Conservation (phyloP, 129 eudicot genomes). For the Flaveria sonorensis region DNA sequence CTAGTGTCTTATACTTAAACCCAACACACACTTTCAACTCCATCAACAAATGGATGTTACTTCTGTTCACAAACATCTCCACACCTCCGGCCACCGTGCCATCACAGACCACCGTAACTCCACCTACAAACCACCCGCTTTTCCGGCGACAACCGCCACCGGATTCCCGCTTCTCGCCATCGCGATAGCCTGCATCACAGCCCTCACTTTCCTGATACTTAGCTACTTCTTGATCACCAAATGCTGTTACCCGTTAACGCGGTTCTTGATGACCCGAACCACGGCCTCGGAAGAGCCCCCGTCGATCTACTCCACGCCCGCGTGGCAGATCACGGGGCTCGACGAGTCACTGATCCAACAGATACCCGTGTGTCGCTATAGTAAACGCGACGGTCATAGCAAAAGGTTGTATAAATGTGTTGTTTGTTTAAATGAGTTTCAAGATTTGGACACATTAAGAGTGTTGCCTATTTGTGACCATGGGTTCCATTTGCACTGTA, state of each 20-base stretch:
- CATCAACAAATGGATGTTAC: constrained; percentile 37
- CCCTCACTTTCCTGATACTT: constrained; percentile 55
- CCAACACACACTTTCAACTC: constrained; percentile 4
- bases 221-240: constrained; percentile 73
- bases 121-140: constrained; percentile 34
- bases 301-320: constrained; percentile 61
- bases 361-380: constrained; percentile 67
- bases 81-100: constrained; percentile 34
- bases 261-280: constrained; percentile 42
- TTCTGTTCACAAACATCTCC: constrained; percentile 30
- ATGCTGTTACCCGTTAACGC: constrained; percentile 72
- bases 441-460: constrained; percentile 67
- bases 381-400: constrained; percentile 30
- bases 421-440: constrained; percentile 82
- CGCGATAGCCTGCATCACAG: constrained; percentile 60
- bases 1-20: neutral
- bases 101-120: constrained; percentile 48
- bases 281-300: constrained; percentile 42
- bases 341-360: constrained; percentile 65
- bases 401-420: constrained; percentile 59
- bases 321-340: constrained; percentile 70
- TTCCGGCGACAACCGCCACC: constrained; percentile 39
- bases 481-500: constrained; percentile 85
- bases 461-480: constrained; percentile 80
- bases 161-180: constrained; percentile 75